Percentiles rank a stretch among this genome's conserved stretches.
These are phyloP conservation scores for Clathrus columnatus DNA, from an alignment of 768 basidiomycete species.

Conservation along the genomic window DNA sequence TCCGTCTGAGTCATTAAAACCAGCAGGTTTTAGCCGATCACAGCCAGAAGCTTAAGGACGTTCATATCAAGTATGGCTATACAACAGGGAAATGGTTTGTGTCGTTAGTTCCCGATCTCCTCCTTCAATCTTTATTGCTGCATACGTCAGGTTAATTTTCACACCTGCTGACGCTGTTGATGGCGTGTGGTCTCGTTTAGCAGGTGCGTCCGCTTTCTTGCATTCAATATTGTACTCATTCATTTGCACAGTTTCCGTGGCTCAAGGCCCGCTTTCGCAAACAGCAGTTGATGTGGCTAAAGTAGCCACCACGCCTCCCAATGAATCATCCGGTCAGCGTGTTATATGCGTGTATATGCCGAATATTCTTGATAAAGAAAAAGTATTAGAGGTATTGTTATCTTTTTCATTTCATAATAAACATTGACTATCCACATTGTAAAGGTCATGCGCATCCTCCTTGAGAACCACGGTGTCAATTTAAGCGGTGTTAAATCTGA, in stretches of 20 bases:
- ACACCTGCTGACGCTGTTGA: slow-evolving; percentile 55
- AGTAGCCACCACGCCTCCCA: slow-evolving; percentile 53
- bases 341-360: slow-evolving; percentile 67
- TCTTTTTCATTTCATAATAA: background rate
- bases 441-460: slow-evolving; percentile 61
- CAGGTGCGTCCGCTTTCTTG: slow-evolving; percentile 34
- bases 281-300: slow-evolving; percentile 52
- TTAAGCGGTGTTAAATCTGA: slow-evolving; percentile 65
- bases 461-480: slow-evolving; percentile 56
- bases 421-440: slow-evolving; percentile 1
- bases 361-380: slow-evolving; percentile 56
- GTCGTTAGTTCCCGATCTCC: background rate
- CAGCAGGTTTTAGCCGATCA: slow-evolving; percentile 54
- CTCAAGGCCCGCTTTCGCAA: slow-evolving; percentile 50
- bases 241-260: slow-evolving; percentile 43
- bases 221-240: slow-evolving; percentile 1
- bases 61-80: slow-evolving; percentile 45
- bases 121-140: background rate
- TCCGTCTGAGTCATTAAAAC: background rate
- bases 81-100: slow-evolving; percentile 61
- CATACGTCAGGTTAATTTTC: slow-evolving; percentile 52
- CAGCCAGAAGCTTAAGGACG: slow-evolving; percentile 46
- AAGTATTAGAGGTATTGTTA: slow-evolving; percentile 41
- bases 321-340: slow-evolving; percentile 45
- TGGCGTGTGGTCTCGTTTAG: slow-evolving; percentile 50